Base-by-base conservation (phyloP, 345 rosid species). In the Boechera divaricarpa region DNA sequence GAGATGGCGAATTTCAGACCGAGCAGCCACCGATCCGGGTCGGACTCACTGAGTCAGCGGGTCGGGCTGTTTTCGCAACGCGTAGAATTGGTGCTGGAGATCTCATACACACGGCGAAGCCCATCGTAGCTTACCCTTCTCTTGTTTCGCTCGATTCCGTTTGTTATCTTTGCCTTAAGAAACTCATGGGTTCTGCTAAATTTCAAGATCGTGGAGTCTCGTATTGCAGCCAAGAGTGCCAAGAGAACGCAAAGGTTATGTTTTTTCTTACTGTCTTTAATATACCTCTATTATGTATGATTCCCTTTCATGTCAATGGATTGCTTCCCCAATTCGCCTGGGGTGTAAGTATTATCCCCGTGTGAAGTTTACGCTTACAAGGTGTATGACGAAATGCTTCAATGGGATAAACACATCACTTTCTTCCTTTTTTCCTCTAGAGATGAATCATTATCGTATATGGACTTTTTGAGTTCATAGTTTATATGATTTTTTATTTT, bases 51-150 rank as follows among this genome's bases (percentile, higher is more conserved):
- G 89, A 76, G 81, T 83, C 90, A 55, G 94, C 93, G 2, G 97
- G 96, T 63, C 87, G 98, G 0, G 98, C 90, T 72, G 94, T 94
- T 59, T 94, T 90, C 83, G 88, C 98, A 7, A 88, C 86, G 3
- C 85, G 94, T 73, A 74, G 81, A 64, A 91, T 94, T 74, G 70
- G 77, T 2, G 85, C 85, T 31, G 93, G 98, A 33, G 94, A 94
- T 42, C 89, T 90, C 74, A 87, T 93, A 56, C 98, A 93, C 82
- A 87, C 92, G 5, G 98, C 98, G 0, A 84, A 86, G 5, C 97
- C 96, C 11, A 48, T 86, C 26, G 16, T 88, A 35, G 67, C 88
- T 72, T 87, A 74, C 69, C 97, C 97, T 56, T 85, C 94, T 31
- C 77, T 85, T 15, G 76, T 83, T 6, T 16, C 79, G 0, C 42